phyloP scores from a whole-genome alignment of 495 filamentous ascomycete species.

The Parathielavia appendiculata region DNA sequence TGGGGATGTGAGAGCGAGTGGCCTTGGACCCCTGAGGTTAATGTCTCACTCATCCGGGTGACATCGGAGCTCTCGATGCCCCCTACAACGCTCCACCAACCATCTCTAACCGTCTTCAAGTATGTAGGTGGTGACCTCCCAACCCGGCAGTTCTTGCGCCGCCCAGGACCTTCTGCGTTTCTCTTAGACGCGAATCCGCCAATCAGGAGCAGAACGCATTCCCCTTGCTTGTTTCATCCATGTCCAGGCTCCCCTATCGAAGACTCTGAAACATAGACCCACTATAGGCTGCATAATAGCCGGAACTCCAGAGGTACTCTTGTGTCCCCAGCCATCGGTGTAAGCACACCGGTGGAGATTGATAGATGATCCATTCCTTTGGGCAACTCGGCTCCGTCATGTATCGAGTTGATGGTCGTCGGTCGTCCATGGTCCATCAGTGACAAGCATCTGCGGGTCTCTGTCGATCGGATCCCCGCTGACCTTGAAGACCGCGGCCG shows the following conservation, averaged over 20 bases:
- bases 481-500: neutral
- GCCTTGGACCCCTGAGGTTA: no score
- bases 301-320: neutral
- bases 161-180: neutral
- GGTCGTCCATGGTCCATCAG: neutral
- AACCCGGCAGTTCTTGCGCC: neutral
- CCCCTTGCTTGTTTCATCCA: conserved; percentile 4
- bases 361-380: neutral
- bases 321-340: neutral
- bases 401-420: neutral
- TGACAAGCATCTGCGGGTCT: neutral
- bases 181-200: neutral
- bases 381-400: neutral
- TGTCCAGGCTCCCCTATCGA: neutral
- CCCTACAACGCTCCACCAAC: no score
- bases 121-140: no score
- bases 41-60: no score
- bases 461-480: neutral
- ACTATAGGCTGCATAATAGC: neutral
- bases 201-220: neutral
- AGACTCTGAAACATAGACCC: conserved; percentile 3
- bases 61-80: no score
- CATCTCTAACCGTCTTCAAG: no score
- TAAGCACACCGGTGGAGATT: neutral
- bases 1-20: no score